Conservation (phyloP, 768 basidiomycete genomes). For the Amanita thiersii region DNA sequence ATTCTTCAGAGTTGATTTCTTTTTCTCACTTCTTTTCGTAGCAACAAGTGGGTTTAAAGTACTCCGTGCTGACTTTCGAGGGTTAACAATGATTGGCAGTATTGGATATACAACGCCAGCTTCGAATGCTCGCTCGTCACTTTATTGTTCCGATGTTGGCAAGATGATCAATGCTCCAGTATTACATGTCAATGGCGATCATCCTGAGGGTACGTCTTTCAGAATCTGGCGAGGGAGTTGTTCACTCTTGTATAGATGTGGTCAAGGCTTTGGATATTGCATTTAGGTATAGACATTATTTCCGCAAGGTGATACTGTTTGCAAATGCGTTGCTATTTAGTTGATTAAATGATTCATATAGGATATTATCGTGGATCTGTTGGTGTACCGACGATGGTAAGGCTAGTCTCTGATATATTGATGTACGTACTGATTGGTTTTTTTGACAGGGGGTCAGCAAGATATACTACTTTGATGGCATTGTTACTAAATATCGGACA, state of each 20-base stretch:
- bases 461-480: background rate
- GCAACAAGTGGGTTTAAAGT: slow-evolving; percentile 52
- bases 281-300: slow-evolving; percentile 78
- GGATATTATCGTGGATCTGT: slow-evolving; percentile 83
- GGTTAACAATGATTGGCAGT: slow-evolving; percentile 27
- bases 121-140: slow-evolving; percentile 71
- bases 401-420: slow-evolving; percentile 11
- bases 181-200: slow-evolving; percentile 86
- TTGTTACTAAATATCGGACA: slow-evolving; percentile 15
- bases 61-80: background rate
- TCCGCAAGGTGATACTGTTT: slow-evolving; percentile 74
- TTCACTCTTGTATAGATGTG: slow-evolving; percentile 45
- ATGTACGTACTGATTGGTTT: background rate
- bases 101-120: slow-evolving; percentile 93
- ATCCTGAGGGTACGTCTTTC: slow-evolving; percentile 60
- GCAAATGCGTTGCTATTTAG: background rate
- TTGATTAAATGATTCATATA: slow-evolving; percentile 13
- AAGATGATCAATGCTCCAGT: slow-evolving; percentile 90
- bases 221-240: background rate
- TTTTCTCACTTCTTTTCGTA: slow-evolving; percentile 15
- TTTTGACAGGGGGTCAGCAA: slow-evolving; percentile 29
- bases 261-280: slow-evolving; percentile 81
- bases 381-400: slow-evolving; percentile 82
- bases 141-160: slow-evolving; percentile 83
- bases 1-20: background rate